These are phyloP conservation scores for Globisporangium middletonii DNA, from an alignment of 352 stramenopile species.

Conservation along the genomic window DNA sequence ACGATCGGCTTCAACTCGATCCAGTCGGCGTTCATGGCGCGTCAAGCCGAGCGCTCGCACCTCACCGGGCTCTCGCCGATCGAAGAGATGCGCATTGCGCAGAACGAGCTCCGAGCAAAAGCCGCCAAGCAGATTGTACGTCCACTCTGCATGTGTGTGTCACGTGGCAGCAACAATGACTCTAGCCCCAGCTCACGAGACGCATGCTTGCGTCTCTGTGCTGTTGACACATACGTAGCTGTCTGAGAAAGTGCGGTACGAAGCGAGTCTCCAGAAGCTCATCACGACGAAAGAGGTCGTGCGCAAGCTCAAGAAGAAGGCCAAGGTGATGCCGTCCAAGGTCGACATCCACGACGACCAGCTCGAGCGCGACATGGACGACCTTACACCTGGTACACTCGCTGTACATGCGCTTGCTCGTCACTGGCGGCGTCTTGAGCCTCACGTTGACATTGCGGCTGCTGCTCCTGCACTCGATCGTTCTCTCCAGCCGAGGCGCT, in stretches of 20 bases:
- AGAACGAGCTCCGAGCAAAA: slow-evolving; percentile 75
- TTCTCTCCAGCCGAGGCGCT: slow-evolving; percentile 47
- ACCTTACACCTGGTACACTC: slow-evolving; percentile 62
- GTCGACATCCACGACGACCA: slow-evolving; percentile 24
- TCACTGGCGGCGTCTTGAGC: not conserved
- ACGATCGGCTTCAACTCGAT: not conserved
- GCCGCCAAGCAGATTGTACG: slow-evolving; percentile 46
- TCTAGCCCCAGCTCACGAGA: not conserved
- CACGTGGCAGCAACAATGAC: not conserved
- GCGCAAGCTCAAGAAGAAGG: slow-evolving; percentile 49
- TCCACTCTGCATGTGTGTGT: not conserved
- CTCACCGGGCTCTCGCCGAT: slow-evolving; percentile 76
- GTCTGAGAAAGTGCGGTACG: slow-evolving; percentile 23
- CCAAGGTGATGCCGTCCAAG: slow-evolving; percentile 39
- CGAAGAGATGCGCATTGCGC: slow-evolving; percentile 76
- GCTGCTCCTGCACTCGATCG: not conserved
- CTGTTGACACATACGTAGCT: slow-evolving; percentile 1
- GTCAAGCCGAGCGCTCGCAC: slow-evolving; percentile 62
- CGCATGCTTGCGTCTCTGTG: not conserved
- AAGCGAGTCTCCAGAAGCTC: slow-evolving; percentile 48
- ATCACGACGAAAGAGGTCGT: slow-evolving; percentile 56
- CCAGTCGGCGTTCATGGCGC: slow-evolving; percentile 67
- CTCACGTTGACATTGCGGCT: not conserved
- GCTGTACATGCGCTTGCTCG: not conserved
- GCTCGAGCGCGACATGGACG: slow-evolving; percentile 62